Percentiles rank a stretch among this genome's conserved stretches.
phyloP scores from a whole-genome alignment of 169 alveolate species.

The Perkinsus marinus region DNA sequence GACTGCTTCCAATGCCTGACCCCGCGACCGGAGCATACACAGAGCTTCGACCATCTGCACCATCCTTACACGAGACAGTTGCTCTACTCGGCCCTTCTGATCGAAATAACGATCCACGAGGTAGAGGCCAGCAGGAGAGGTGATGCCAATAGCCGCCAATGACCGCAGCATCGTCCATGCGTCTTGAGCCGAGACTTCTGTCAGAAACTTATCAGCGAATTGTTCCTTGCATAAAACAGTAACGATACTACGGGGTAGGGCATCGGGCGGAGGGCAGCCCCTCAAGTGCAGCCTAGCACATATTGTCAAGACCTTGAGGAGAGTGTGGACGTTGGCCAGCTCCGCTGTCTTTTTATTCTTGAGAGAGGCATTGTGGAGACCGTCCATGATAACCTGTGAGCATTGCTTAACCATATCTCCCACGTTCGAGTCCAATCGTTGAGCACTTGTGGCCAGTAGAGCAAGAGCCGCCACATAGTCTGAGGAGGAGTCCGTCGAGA shows the following conservation, averaged over 20 bases:
- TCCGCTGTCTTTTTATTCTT: background rate
- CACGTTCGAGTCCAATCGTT: background rate
- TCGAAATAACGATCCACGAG: background rate
- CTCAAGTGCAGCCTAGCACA: background rate
- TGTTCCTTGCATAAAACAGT: background rate
- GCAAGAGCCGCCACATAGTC: background rate
- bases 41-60: background rate
- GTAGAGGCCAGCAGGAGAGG: background rate
- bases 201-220: background rate
- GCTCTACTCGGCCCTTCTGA: background rate
- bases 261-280: background rate
- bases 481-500: background rate
- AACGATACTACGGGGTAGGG: background rate
- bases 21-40: background rate
- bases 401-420: background rate
- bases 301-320: background rate
- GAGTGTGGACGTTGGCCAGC: background rate
- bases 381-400: background rate
- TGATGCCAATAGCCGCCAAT: background rate
- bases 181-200: background rate
- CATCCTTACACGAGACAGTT: background rate
- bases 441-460: background rate
- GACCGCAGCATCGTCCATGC: background rate
- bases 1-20: background rate
- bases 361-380: background rate